phyloP scores from a whole-genome alignment of 176 grass and related monocot species.

The Avena eriantha region DNA sequence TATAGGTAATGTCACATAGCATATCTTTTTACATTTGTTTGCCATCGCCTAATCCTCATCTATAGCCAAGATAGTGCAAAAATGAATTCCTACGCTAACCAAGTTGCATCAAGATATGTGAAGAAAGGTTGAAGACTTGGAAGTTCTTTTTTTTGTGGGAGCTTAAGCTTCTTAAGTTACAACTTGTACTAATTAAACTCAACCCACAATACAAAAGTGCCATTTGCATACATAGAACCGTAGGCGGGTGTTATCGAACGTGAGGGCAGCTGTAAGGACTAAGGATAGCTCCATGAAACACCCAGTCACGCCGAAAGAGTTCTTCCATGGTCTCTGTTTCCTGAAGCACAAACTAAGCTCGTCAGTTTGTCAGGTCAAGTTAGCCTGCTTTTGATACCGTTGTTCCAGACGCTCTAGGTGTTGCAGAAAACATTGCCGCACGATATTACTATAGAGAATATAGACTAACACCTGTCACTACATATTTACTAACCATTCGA shows the following conservation, averaged over 20 bases:
- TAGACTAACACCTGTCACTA: background rate
- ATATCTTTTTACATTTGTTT: background rate
- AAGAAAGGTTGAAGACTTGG: background rate
- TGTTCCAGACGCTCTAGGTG: background rate
- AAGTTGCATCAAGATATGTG: background rate
- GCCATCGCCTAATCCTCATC: background rate
- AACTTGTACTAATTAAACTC: background rate
- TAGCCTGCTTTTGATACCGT: background rate
- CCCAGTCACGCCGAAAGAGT: background rate
- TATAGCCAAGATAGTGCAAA: background rate
- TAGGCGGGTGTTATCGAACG: background rate
- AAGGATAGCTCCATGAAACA: background rate
- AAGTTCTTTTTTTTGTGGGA: background rate
- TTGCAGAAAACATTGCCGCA: background rate
- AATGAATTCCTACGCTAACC: background rate
- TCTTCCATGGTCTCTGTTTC: background rate
- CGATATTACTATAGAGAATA: background rate
- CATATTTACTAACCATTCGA: background rate
- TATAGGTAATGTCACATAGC: constrained; percentile 8
- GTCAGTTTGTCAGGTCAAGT: background rate
- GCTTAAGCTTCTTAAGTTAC: constrained; percentile 14
- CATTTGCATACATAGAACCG: background rate
- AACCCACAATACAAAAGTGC: background rate
- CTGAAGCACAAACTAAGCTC: background rate
- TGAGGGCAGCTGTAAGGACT: background rate